Conservation (phyloP, 2,329 filamentous ascomycete genomes). For the Cladophialophora bantiana region DNA sequence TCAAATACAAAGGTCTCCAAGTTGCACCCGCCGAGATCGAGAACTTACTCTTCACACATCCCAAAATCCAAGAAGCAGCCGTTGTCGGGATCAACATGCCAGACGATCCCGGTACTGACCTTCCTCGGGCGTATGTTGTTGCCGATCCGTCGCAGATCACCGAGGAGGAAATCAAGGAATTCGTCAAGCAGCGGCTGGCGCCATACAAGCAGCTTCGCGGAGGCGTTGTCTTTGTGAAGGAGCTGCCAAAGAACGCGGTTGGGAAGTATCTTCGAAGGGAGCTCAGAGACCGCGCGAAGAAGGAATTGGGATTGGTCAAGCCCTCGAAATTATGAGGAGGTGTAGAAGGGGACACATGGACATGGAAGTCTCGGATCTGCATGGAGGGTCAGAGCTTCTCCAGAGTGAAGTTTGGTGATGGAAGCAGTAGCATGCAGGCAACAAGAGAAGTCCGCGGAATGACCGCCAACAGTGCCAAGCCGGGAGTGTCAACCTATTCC, state of each 20-base stretch:
- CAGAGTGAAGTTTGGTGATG: background rate
- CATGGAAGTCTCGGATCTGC: too few species aligned
- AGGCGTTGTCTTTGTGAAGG: slow-evolving; percentile 38
- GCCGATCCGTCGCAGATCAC: slow-evolving; percentile 24
- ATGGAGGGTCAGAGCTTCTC: background rate
- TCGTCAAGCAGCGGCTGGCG: slow-evolving; percentile 34
- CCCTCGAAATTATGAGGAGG: slow-evolving; percentile 11
- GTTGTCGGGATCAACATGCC: slow-evolving; percentile 62
- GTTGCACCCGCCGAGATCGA: slow-evolving; percentile 69
- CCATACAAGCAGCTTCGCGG: slow-evolving; percentile 40
- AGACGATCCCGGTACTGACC: slow-evolving; percentile 56
- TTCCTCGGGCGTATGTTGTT: slow-evolving; percentile 68
- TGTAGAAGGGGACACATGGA: too few species aligned
- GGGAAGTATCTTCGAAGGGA: slow-evolving; percentile 40
- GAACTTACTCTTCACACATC: slow-evolving; percentile 52
- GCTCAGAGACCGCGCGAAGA: slow-evolving; percentile 38
- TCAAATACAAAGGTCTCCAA: slow-evolving; percentile 70
- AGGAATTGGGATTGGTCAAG: slow-evolving; percentile 35
- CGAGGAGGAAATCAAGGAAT: slow-evolving; percentile 38
- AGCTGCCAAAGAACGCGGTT: slow-evolving; percentile 39
- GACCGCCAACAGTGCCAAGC: too few species aligned
- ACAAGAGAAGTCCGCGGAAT: too few species aligned
- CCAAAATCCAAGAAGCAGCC: slow-evolving; percentile 59
- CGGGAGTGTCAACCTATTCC: too few species aligned
- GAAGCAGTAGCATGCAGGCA: too few species aligned